Percentiles rank a stretch among this genome's conserved stretches.
phyloP scores from a whole-genome alignment of 495 filamentous ascomycete species.

The Daldinia bambusicola region DNA sequence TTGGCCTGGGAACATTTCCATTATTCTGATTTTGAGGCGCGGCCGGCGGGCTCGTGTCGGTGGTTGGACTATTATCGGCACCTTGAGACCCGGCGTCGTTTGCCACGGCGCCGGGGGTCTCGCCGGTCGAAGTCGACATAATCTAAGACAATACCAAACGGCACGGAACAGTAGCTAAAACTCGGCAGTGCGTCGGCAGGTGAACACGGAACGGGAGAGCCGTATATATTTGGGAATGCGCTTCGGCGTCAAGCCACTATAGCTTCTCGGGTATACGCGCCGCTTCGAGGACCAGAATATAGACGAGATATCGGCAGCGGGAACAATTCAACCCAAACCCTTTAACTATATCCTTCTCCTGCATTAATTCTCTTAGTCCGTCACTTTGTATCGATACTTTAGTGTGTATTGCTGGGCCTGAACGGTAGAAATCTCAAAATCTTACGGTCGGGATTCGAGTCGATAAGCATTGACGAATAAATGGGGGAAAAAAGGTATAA shows the following conservation, averaged over 20 bases:
- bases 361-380: neutral
- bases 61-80: conserved; percentile 44
- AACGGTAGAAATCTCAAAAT: conserved; percentile 8
- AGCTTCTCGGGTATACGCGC: conserved; percentile 10
- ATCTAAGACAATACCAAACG: conserved; percentile 11
- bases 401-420: conserved; percentile 1
- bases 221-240: conserved; percentile 24
- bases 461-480: conserved; percentile 9
- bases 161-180: neutral
- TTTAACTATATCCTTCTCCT: neutral
- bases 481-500: conserved; percentile 7
- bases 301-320: conserved; percentile 2
- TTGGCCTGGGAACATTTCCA: conserved; percentile 77
- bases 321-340: conserved; percentile 6
- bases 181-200: conserved; percentile 1
- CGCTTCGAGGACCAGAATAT: conserved; percentile 8
- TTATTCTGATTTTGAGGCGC: conserved; percentile 56
- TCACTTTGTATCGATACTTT: neutral
- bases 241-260: conserved; percentile 29
- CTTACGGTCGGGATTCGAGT: conserved; percentile 6
- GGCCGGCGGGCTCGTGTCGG: conserved; percentile 27
- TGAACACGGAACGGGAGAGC: conserved; percentile 8
- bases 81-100: conserved; percentile 45
- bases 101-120: conserved; percentile 26
- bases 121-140: conserved; percentile 33